Evolutionary conservation across 75 land plant genomes (phyloP).

Genomic region (Picea glauca): DNA sequence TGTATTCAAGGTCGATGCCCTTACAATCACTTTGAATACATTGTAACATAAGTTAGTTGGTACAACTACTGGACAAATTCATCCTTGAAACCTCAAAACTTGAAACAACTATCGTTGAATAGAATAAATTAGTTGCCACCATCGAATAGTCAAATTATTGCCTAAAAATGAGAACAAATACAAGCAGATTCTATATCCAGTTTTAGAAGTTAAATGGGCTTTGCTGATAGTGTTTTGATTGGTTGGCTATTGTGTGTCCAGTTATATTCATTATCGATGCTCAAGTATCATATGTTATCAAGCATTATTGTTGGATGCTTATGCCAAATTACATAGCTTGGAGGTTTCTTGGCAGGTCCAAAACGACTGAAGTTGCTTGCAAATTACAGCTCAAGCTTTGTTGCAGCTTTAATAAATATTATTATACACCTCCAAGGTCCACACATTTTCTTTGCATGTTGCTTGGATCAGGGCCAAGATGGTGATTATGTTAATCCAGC

Average conservation of each 20-base stretch:
- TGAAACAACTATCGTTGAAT: too few relatives aligned
- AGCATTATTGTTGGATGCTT: not conserved
- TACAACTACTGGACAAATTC: too few relatives aligned
- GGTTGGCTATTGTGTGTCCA: not conserved
- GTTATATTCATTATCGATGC: not conserved
- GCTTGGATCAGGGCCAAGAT: not conserved
- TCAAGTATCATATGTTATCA: not conserved
- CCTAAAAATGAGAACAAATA: too few relatives aligned
- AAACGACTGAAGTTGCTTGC: constrained; percentile 48
- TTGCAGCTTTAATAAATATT: constrained; percentile 54
- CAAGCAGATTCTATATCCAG: not conserved
- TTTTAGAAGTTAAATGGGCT: not conserved
- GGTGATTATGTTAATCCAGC: constrained; percentile 49
- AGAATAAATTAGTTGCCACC: too few relatives aligned
- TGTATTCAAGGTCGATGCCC: too few relatives aligned
- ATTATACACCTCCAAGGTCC: constrained; percentile 65
- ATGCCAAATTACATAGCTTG: not conserved
- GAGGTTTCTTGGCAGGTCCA: constrained; percentile 37
- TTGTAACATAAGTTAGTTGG: too few relatives aligned
- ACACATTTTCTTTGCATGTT: constrained; percentile 32
- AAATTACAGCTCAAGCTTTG: constrained; percentile 46
- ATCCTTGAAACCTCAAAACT: too few relatives aligned
- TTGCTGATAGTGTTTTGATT: not conserved
- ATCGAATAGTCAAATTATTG: too few relatives aligned
- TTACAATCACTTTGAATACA: too few relatives aligned